Base-by-base conservation (phyloP, 371 early-diverging fungal genomes). In the Globomyces sp. region DNA sequence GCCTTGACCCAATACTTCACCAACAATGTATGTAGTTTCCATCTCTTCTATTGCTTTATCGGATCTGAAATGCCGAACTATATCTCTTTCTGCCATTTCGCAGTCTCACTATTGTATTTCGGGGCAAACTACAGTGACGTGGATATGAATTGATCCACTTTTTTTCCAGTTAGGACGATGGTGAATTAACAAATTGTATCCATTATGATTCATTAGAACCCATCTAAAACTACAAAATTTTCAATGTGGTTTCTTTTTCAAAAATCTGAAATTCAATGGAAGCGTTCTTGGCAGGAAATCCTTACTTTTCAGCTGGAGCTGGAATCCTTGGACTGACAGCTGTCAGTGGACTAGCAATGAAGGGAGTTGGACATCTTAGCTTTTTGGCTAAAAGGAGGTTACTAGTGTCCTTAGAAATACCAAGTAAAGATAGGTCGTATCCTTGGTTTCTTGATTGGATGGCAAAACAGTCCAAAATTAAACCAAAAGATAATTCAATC, bases 391-490 rank as follows among this genome's bases (percentile, higher is more conserved):
- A 88, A 55, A 88, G 96, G 24, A 87, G 89, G 44, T 69, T 94
- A 8, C 75, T 98, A 11, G 93, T 93, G 9, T 90, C 94, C 2
- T 83, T 98, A 49, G 99, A 98, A 72, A 94, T 98, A 49, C 94
- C 94, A 2, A 88, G 87, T 68, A 91, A 93, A 71, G 99, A 98
- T 75, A 91, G 90, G 68, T 85, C 89, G 11, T 96, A 96, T 77
- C 74, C 83, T 36, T 98, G 99, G 99, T 89, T 97, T 63, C 75
- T 97, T 40, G 86, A 92, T 43, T 97, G 97, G 97, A 89, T 74
- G 85, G 88, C 74, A 75, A 83, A 68, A 72, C 86, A 65, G n/a
- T 64, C 74, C 66, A 36, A 63, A 60, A 46, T 44, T 41, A 43
- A 57, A 11, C 11, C 34, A 48, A 9, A 34, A 37, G 65, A 13